phyloP scores from a whole-genome alignment of 805 yeast species.

The Kluyveromyces siamensis region DNA sequence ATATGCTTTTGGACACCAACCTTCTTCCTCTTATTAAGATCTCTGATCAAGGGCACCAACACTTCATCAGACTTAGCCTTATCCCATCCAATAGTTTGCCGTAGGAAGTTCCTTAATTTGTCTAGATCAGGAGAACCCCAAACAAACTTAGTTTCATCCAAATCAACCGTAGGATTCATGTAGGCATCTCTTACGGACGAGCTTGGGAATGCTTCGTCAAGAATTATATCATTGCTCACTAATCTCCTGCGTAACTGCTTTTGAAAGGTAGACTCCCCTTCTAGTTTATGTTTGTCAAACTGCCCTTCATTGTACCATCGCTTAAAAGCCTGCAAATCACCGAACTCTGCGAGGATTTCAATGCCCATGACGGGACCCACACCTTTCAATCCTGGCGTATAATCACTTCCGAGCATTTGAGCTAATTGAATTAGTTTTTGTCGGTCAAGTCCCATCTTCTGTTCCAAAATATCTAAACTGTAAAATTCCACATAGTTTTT shows the following conservation, averaged over 20 bases:
- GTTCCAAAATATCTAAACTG: conserved; percentile 45
- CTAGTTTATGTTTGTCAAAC: conserved; percentile 32
- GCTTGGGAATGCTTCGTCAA: conserved; percentile 66
- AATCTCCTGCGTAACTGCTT: conserved; percentile 51
- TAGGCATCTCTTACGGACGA: conserved; percentile 64
- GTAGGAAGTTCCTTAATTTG: conserved; percentile 59
- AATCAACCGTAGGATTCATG: conserved; percentile 71
- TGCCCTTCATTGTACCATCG: conserved; percentile 37
- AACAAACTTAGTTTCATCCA: conserved; percentile 62
- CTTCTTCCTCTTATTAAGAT: conserved; percentile 54
- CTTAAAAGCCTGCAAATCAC: conserved; percentile 30
- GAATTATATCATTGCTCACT: conserved; percentile 41
- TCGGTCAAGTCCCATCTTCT: conserved; percentile 57
- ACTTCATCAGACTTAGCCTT: conserved; percentile 70
- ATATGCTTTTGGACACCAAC: conserved; percentile 51
- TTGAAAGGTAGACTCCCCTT: conserved; percentile 39
- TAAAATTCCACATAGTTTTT: conserved; percentile 87
- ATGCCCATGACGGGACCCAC: conserved; percentile 90
- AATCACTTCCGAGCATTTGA: conserved; percentile 82
- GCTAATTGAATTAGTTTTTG: conserved; percentile 71
- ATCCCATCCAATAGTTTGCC: conserved; percentile 71
- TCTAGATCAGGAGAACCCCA: conserved; percentile 93
- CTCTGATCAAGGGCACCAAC: conserved; percentile 74
- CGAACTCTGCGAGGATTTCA: conserved; percentile 85
- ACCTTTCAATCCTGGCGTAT: conserved; percentile 87